Conservation (phyloP, 805 yeast species). For the Kluyveromyces dobzhanskii region DNA sequence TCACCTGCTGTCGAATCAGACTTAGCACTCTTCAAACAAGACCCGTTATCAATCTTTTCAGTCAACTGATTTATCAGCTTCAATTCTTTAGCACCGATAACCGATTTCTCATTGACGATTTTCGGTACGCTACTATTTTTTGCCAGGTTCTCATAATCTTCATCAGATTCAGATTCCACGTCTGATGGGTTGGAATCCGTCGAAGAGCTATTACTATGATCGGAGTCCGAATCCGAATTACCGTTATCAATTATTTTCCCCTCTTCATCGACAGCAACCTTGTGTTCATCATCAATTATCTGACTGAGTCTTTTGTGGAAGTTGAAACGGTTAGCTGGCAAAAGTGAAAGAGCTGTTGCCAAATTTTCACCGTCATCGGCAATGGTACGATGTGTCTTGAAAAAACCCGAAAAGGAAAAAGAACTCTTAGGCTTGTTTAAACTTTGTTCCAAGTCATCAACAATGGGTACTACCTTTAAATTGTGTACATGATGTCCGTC, state of each 20-base stretch:
- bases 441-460: slow-evolving; percentile 9
- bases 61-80: slow-evolving; percentile 40
- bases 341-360: slow-evolving; percentile 17
- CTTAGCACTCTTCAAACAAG: slow-evolving; percentile 15
- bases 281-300: slow-evolving; percentile 9
- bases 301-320: slow-evolving; percentile 10
- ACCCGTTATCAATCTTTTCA: slow-evolving; percentile 38
- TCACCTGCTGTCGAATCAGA: slow-evolving; percentile 10
- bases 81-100: slow-evolving; percentile 43
- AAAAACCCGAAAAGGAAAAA: slow-evolving; percentile 19
- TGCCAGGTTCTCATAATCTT: slow-evolving; percentile 1
- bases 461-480: slow-evolving; percentile 16
- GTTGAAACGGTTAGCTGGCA: slow-evolving; percentile 12
- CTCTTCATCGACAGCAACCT: slow-evolving; percentile 5
- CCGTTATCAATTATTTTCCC: neutral
- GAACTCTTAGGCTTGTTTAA: slow-evolving; percentile 12
- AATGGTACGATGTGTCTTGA: slow-evolving; percentile 13
- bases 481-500: slow-evolving; percentile 24
- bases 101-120: slow-evolving; percentile 29
- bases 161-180: slow-evolving; percentile 1
- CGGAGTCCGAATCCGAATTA: slow-evolving; percentile 5
- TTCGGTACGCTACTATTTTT: slow-evolving; percentile 15
- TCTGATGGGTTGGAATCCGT: slow-evolving; percentile 5
- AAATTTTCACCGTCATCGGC: slow-evolving; percentile 13
- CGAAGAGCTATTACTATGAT: slow-evolving; percentile 7